Conservation (phyloP, 2,329 filamentous ascomycete genomes). For the Hypoxylon sp. region DNA sequence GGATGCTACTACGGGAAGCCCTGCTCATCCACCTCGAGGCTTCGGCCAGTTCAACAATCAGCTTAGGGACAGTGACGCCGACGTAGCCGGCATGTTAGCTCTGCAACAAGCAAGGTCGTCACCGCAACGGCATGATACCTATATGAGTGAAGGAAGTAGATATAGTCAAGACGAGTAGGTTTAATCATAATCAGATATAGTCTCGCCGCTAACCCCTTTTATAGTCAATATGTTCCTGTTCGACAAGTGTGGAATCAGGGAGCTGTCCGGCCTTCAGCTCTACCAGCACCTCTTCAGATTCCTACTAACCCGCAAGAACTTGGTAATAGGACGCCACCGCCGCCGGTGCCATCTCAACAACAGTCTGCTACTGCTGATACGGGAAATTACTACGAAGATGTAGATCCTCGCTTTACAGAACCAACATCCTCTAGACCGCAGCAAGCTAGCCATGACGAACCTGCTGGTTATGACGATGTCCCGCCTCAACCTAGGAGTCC, state of each 20-base stretch:
- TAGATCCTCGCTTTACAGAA: constrained; percentile 87
- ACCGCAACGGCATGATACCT: constrained; percentile 62
- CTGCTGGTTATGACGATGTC: constrained; percentile 73
- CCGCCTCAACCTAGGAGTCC: constrained; percentile 75
- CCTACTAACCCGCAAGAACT: constrained; percentile 57
- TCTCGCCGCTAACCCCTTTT: constrained; percentile 54
- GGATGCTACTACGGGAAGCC: constrained; percentile 76
- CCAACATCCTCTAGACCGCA: constrained; percentile 47
- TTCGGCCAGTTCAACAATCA: constrained; percentile 63
- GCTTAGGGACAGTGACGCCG: constrained; percentile 75
- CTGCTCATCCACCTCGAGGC: constrained; percentile 59
- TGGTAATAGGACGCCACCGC: constrained; percentile 55
- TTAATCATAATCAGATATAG: constrained; percentile 37
- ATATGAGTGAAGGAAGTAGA: constrained; percentile 76
- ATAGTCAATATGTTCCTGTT: constrained; percentile 70
- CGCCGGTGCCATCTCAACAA: constrained; percentile 48
- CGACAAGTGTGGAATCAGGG: constrained; percentile 69
- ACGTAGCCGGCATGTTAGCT: constrained; percentile 81
- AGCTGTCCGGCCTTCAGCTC: constrained; percentile 59
- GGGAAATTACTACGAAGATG: constrained; percentile 87
- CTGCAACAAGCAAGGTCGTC: constrained; percentile 71
- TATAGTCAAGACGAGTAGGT: constrained; percentile 83
- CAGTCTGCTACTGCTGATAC: constrained; percentile 48
- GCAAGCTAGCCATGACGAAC: constrained; percentile 49
- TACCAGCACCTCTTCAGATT: constrained; percentile 62